Base-by-base conservation (phyloP, 352 stramenopile species). In the Blastocystis sp. region DNA sequence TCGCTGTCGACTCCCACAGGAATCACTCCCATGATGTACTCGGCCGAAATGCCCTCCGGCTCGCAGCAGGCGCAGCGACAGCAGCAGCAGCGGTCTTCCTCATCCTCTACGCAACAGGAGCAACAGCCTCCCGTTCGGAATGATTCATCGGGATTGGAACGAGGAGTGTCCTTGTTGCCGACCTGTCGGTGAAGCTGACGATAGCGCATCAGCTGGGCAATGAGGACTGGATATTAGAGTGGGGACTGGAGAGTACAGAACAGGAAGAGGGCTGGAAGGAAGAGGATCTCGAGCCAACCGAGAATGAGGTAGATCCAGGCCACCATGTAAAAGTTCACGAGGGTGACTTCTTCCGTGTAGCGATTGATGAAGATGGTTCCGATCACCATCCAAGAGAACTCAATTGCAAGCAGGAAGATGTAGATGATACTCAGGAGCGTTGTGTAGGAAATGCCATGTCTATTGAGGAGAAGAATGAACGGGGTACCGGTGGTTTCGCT, bases 31-130 rank as follows among this genome's bases (percentile, higher is more conserved):
- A 76, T 9, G 27, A 76, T 76, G 29, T 76, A 76, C 8, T 29
- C 51, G 1, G 64, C 36, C 18, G 27, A 40, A 29, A 76, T 42
- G 6, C 64, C 64, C 9, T 56, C 16, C 8, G 64, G 64, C 36
- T 76, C 64, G 48, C 64, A 76, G n/a, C 64, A 76, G 6, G 64
- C 64, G 32, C 64, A 76, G 48, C 42, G 42, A 44, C 64, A 76
- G 48, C 64, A 76, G 38, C 64, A 76, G 48, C 64, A 76, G 1
- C 64, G 64, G 36, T 56, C 64, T 11, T 76, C 64, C 21, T 76
- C 64, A 38, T 76, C 64, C 32, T 32, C 38, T 29, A 76, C 64
- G 34, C 64, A 76, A 51, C 64, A 76, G n/a, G 64, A 24, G 48
- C 64, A 76, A 44, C 64, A 76, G 0, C 64, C 64, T 7, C 64